Conservation (phyloP, 2,329 filamentous ascomycete genomes). For the Cladorrhinum sp. region DNA sequence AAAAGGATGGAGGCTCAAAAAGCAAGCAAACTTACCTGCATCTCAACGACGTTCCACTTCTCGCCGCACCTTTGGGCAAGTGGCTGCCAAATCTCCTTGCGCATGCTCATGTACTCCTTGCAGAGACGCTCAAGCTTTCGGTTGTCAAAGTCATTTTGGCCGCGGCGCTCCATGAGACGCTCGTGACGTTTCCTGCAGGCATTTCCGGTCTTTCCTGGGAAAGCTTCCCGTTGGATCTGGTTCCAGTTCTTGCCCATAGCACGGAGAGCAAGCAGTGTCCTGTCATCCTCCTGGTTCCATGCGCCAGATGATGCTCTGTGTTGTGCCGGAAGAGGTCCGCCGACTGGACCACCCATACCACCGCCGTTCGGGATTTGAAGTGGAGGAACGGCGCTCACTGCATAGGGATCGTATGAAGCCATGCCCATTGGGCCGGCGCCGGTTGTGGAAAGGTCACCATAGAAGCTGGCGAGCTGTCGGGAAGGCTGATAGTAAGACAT, state of each 20-base stretch:
- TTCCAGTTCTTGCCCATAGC: slow-evolving; percentile 78
- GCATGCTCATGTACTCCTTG: slow-evolving; percentile 73
- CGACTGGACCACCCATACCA: slow-evolving; percentile 28
- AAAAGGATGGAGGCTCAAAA: not conserved
- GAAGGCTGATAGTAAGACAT: slow-evolving; percentile 36
- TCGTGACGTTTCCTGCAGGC: slow-evolving; percentile 89
- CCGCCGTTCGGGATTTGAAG: slow-evolving; percentile 29
- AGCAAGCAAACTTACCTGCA: slow-evolving; percentile 50
- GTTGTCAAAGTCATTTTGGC: slow-evolving; percentile 74
- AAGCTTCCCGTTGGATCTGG: slow-evolving; percentile 72
- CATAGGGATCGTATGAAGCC: slow-evolving; percentile 34
- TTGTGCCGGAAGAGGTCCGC: slow-evolving; percentile 34
- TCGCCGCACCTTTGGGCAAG: slow-evolving; percentile 75
- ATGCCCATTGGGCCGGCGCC: slow-evolving; percentile 29
- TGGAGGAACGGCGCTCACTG: slow-evolving; percentile 34
- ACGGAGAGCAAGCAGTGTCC: slow-evolving; percentile 67
- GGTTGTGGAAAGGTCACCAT: slow-evolving; percentile 31
- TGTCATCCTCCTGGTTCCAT: slow-evolving; percentile 74
- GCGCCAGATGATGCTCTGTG: slow-evolving; percentile 60
- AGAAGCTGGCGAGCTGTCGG: slow-evolving; percentile 31
- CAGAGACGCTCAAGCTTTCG: slow-evolving; percentile 72
- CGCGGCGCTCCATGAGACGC: slow-evolving; percentile 71
- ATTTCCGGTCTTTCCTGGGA: slow-evolving; percentile 74
- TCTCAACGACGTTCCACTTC: slow-evolving; percentile 70
- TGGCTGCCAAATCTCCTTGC: slow-evolving; percentile 77